Conservation (phyloP, 2,329 filamentous ascomycete genomes). For the Zarea fungicola region DNA sequence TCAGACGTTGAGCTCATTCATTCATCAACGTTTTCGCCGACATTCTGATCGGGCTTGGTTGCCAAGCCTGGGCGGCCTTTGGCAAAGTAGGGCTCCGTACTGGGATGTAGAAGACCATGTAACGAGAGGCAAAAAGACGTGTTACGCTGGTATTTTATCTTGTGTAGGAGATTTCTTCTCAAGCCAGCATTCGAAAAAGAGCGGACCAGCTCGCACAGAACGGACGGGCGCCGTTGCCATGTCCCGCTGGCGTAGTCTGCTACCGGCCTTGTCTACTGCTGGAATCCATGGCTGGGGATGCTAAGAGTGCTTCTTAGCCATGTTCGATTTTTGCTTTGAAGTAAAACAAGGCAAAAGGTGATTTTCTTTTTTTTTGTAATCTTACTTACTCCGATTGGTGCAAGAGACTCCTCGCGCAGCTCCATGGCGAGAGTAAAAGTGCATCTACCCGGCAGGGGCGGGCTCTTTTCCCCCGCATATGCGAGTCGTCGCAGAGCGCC, state of each 20-base stretch:
- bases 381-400: slow-evolving; percentile 57
- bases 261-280: slow-evolving; percentile 36
- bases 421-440: slow-evolving; percentile 75
- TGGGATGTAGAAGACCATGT: too few relatives aligned
- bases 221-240: slow-evolving; percentile 40
- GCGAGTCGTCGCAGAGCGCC: slow-evolving; percentile 60
- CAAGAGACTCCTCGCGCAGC: slow-evolving; percentile 53
- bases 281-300: slow-evolving; percentile 59
- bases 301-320: slow-evolving; percentile 26
- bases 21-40: too few relatives aligned
- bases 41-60: too few relatives aligned
- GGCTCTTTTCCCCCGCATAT: slow-evolving; percentile 52
- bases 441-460: slow-evolving; percentile 56
- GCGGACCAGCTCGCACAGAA: slow-evolving; percentile 50
- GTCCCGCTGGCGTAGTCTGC: not conserved
- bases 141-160: not conserved
- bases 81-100: too few relatives aligned
- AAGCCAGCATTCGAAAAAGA: slow-evolving; percentile 64
- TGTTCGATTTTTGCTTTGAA: not conserved
- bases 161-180: slow-evolving; percentile 36
- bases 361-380: too few relatives aligned
- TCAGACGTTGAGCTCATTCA: too few relatives aligned
- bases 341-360: slow-evolving; percentile 24
- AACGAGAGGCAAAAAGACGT: not conserved
- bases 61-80: too few relatives aligned